Conservation (phyloP, 2,329 filamentous ascomycete genomes). For the Verticillium longisporum region DNA sequence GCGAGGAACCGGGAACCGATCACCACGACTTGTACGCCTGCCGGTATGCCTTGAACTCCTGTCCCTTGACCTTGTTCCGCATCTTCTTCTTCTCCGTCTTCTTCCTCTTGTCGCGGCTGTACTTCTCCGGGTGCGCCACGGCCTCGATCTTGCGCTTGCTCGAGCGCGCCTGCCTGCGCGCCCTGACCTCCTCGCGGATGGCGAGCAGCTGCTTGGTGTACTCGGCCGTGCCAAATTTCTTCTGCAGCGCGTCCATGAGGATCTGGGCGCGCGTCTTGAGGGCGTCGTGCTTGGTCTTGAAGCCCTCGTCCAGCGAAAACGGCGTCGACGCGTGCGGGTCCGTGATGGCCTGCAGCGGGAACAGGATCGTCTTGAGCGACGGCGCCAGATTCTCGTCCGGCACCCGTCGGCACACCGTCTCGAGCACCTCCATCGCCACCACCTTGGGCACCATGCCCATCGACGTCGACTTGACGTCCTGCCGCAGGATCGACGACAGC, state of each 20-base stretch:
- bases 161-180: constrained; percentile 65
- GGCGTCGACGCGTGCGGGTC: constrained; percentile 69
- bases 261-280: constrained; percentile 69
- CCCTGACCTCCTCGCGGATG: constrained; percentile 65
- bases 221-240: constrained; percentile 71
- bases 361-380: constrained; percentile 54
- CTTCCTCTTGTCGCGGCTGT: constrained; percentile 72
- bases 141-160: constrained; percentile 87
- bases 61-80: constrained; percentile 70
- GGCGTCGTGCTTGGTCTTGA: constrained; percentile 61
- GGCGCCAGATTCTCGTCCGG: constrained; percentile 49
- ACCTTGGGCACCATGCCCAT: constrained; percentile 66
- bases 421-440: constrained; percentile 67
- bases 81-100: constrained; percentile 81
- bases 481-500: constrained; percentile 70
- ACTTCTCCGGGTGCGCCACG: constrained; percentile 72
- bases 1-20: neutral
- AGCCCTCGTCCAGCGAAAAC: constrained; percentile 62
- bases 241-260: constrained; percentile 75
- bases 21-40: constrained; percentile 56
- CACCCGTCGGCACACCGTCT: constrained; percentile 59
- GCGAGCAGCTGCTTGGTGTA: constrained; percentile 70
- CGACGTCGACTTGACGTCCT: constrained; percentile 60
- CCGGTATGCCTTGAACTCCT: constrained; percentile 64
- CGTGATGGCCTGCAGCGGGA: constrained; percentile 72